Percentiles rank a stretch among this genome's conserved stretches.
Conservation (phyloP, 176 grass and related monocot genomes). For the Avena atlantica region DNA sequence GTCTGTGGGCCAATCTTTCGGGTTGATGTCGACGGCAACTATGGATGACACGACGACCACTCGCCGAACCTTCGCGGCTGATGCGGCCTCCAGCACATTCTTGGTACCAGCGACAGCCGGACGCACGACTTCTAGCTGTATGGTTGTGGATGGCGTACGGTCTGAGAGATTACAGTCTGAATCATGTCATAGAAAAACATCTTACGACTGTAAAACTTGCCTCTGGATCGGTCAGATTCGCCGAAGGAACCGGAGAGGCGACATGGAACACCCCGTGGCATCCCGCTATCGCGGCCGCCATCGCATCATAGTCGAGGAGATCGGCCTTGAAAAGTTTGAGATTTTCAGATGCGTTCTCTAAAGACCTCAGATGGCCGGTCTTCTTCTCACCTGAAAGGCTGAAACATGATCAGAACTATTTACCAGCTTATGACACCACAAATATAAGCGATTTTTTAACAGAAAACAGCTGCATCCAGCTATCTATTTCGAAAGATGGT, state of each 20-base stretch:
- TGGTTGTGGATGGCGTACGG: neutral
- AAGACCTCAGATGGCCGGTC: constrained; percentile 44
- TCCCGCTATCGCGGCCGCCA: constrained; percentile 38
- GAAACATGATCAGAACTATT: neutral
- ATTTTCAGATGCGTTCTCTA: constrained; percentile 39
- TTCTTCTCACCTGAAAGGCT: constrained; percentile 54
- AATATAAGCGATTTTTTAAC: no score
- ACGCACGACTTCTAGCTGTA: constrained; percentile 34
- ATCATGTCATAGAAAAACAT: neutral
- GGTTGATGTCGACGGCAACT: constrained; percentile 35
- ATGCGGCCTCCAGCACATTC: constrained; percentile 50
- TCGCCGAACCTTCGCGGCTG: constrained; percentile 6
- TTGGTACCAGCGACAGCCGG: constrained; percentile 47
- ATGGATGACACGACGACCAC: constrained; percentile 50
- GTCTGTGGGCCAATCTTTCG: constrained; percentile 46
- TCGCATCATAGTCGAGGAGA: constrained; percentile 38
- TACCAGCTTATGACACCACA: neutral
- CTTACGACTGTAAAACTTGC: neutral
- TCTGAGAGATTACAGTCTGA: neutral
- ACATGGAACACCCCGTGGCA: constrained; percentile 67
- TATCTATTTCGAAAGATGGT: neutral
- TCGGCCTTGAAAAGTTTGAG: constrained; percentile 60
- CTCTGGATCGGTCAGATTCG: constrained; percentile 30
- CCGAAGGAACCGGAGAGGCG: constrained; percentile 50
- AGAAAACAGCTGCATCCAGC: neutral